Percentiles rank a stretch among this genome's conserved stretches.
These are phyloP conservation scores for Chiua virens DNA, from an alignment of 768 basidiomycete species.

Conservation along the genomic window DNA sequence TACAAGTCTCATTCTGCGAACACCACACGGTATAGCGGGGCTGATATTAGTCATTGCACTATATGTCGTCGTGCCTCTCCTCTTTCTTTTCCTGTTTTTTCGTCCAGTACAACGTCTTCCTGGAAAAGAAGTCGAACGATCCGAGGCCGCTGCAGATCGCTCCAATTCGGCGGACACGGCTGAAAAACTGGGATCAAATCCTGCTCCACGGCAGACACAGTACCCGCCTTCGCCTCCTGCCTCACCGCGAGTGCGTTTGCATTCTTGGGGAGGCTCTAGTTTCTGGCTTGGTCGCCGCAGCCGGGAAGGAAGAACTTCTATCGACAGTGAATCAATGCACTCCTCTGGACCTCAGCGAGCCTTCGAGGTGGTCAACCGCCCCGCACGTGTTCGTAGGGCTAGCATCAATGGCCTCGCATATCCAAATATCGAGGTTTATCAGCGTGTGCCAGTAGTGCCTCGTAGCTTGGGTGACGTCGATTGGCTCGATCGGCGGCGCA, in stretches of 20 bases:
- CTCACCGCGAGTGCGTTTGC: conserved; percentile 32
- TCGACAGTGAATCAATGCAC: conserved; percentile 37
- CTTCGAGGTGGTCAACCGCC: conserved; percentile 53
- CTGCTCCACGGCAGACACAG: conserved; percentile 30
- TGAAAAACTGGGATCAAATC: conserved; percentile 39
- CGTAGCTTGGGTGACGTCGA: conserved; percentile 70
- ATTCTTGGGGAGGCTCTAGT: conserved; percentile 40
- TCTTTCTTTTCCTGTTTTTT: conserved; percentile 33
- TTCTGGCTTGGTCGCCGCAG: conserved; percentile 38
- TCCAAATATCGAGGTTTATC: conserved; percentile 47
- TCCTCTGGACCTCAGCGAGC: conserved; percentile 37
- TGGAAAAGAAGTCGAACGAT: conserved; percentile 23
- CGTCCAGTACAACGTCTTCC: conserved; percentile 8
- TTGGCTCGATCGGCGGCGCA: conserved; percentile 76
- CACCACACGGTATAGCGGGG: conserved; percentile 64
- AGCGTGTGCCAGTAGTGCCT: conserved; percentile 41
- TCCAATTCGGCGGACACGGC: conserved; percentile 39
- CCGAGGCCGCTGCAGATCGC: conserved; percentile 30
- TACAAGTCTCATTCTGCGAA: conserved; percentile 43
- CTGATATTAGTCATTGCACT: conserved; percentile 62
- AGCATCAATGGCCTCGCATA: conserved; percentile 43
- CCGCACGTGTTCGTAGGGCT: conserved; percentile 51
- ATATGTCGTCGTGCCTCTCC: conserved; percentile 52
- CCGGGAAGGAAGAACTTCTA: conserved; percentile 38
- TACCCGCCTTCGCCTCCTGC: conserved; percentile 32